A percentile compares a stretch with the other conserved stretches of the same genome.
Conservation (phyloP, 106 monocot genomes). For the Gastrodia elata region DNA sequence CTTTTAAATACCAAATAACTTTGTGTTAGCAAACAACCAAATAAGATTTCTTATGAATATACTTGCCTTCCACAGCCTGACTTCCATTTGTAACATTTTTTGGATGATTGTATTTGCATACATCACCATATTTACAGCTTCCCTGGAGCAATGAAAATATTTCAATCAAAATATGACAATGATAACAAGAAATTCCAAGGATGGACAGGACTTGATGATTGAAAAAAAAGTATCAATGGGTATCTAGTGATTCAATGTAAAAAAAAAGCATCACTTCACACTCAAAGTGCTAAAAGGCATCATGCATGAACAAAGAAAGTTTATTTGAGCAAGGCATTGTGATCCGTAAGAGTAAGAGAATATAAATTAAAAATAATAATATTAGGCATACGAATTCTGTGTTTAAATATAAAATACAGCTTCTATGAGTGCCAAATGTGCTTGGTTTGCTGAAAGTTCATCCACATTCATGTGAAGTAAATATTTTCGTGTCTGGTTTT, state of each 20-base stretch:
- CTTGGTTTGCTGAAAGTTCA: neutral
- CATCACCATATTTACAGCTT: slow-evolving; percentile 20
- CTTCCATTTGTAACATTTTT: slow-evolving; percentile 2
- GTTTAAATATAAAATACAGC: neutral
- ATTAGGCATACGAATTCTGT: neutral
- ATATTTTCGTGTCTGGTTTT: neutral
- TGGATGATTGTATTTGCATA: slow-evolving; percentile 25
- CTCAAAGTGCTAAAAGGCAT: neutral
- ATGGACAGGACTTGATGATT: neutral
- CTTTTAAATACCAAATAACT: neutral
- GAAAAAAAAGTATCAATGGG: neutral
- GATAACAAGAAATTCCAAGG: neutral
- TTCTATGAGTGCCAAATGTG: neutral
- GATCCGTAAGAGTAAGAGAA: neutral
- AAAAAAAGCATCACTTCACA: neutral
- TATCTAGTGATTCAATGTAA: neutral
- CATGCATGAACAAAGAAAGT: neutral
- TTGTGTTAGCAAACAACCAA: neutral
- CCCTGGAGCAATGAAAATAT: slow-evolving; percentile 10
- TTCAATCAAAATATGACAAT: neutral
- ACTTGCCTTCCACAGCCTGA: slow-evolving; percentile 7
- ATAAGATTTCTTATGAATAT: neutral
- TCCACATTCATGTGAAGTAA: neutral
- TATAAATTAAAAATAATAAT: neutral
- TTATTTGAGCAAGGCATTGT: neutral